Conservation (phyloP, 208 protist genomes). For the Acanthamoeba sp. region DNA sequence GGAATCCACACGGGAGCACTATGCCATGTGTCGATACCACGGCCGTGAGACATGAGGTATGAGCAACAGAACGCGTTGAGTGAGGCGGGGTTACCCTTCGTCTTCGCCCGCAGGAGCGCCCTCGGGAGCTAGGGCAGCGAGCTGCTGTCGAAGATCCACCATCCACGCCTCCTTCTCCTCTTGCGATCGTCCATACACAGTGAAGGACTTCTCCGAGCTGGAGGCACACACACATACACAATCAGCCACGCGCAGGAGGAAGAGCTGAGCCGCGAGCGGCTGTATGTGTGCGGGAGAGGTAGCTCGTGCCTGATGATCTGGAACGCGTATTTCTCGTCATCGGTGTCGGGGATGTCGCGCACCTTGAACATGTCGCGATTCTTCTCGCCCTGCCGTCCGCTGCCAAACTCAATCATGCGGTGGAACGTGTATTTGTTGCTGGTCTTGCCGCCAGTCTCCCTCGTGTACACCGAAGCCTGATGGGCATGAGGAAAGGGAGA, state of each 20-base stretch:
- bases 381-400: not conserved
- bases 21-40: not conserved
- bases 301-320: slow-evolving; percentile 58
- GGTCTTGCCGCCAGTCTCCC: not conserved
- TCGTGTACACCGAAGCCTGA: slow-evolving; percentile 40
- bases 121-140: not conserved
- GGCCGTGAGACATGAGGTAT: no score
- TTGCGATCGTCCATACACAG: not conserved
- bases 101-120: not conserved
- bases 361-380: slow-evolving; percentile 52
- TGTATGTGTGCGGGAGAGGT: not conserved
- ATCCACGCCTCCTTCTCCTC: slow-evolving; percentile 66
- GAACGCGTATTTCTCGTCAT: slow-evolving; percentile 54
- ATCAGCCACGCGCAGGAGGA: not conserved
- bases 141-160: not conserved
- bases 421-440: slow-evolving; percentile 59
- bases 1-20: slow-evolving; percentile 61
- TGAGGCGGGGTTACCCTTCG: not conserved
- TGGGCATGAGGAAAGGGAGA: not conserved
- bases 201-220: slow-evolving; percentile 67
- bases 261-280: no score
- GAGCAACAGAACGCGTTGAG: not conserved
- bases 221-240: not conserved
- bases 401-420: slow-evolving; percentile 61
- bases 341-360: slow-evolving; percentile 32